Evolutionary conservation across 352 stramenopile genomes (phyloP), one percentile per base, ranked within the genome.

Genomic region (Globisporangium yorkense): DNA sequence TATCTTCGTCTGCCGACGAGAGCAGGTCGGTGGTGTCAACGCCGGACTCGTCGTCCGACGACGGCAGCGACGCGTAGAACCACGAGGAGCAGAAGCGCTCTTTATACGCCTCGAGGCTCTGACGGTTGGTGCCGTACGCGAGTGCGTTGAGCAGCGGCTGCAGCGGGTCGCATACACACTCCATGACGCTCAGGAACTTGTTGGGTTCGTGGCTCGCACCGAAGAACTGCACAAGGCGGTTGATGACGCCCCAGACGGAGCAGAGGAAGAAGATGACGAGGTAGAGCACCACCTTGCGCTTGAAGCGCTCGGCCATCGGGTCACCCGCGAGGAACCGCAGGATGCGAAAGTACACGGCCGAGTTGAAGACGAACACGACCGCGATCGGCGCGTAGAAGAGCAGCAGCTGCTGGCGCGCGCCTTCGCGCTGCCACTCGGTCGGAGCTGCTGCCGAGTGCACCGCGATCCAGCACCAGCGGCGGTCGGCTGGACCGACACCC

Each of bases 381-480:
- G 65, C 57, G 12, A 91, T 84, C 20, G 81, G 79, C 20, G 54
- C 55, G 68, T 91, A 89, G 61, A 89, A 89, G 29, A 91, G 58
- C 54, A 87, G 50, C 27, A 89, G 54, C 61, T 91, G 81, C 51
- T 86, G 78, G 43, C 66, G 35, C 29, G 81, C 81, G 24, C 81
- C 81, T 33, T 77, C 63, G 8, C 68, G 58, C 35, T 57, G 65
- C 78, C 78, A 91, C 2, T 63, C 40, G 5, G 52, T 31, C 10
- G 65, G 62, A n/a, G 84, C 62, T 9, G 24, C 9, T 2, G 67
- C 71, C 0, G 65, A 43, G 35, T 85, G 76, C 1, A 82, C 73
- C 3, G 79, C 71, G 56, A 92, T 88, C 81, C 81, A 92, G 54
- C 81, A 92, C 81, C 81, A 92, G 18, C 66, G 74, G 1, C 81